Percentiles rank a stretch among this genome's conserved stretches.
phyloP scores from a whole-genome alignment of 495 filamentous ascomycete species.

The Aspergillus mulundensis region DNA sequence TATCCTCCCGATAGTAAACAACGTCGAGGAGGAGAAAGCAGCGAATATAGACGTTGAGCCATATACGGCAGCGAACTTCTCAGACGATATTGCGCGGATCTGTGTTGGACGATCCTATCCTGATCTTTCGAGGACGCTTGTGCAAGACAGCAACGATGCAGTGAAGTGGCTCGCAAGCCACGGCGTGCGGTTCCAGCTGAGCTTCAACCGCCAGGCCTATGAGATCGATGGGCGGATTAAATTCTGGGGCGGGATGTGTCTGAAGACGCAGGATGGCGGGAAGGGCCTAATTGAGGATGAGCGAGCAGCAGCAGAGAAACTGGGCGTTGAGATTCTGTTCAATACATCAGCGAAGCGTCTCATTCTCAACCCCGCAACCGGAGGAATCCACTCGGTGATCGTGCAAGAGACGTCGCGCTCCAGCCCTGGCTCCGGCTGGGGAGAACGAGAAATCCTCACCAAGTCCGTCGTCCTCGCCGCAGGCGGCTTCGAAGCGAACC shows the following conservation, averaged over 20 bases:
- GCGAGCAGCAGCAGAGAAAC: slow-evolving; percentile 32
- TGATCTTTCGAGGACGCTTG: slow-evolving; percentile 36
- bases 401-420: slow-evolving; percentile 11
- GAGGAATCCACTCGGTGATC: slow-evolving; percentile 32
- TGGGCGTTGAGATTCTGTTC: slow-evolving; percentile 42
- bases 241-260: slow-evolving; percentile 58
- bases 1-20: slow-evolving; percentile 45
- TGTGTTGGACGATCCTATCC: slow-evolving; percentile 45
- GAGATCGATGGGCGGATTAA: slow-evolving; percentile 49
- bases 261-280: slow-evolving; percentile 55
- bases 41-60: slow-evolving; percentile 40
- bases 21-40: slow-evolving; percentile 32
- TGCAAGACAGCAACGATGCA: slow-evolving; percentile 20
- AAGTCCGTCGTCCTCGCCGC: slow-evolving; percentile 50
- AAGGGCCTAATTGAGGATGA: slow-evolving; percentile 52
- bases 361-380: slow-evolving; percentile 29
- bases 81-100: slow-evolving; percentile 36
- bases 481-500: slow-evolving; percentile 59
- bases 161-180: slow-evolving; percentile 46
- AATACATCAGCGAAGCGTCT: slow-evolving; percentile 40
- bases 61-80: slow-evolving; percentile 36
- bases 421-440: neutral
- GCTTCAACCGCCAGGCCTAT: slow-evolving; percentile 60
- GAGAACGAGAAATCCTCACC: slow-evolving; percentile 28
- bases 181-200: slow-evolving; percentile 52